Conservation (phyloP, 345 rosid species). For the Excoecaria agallocha region DNA sequence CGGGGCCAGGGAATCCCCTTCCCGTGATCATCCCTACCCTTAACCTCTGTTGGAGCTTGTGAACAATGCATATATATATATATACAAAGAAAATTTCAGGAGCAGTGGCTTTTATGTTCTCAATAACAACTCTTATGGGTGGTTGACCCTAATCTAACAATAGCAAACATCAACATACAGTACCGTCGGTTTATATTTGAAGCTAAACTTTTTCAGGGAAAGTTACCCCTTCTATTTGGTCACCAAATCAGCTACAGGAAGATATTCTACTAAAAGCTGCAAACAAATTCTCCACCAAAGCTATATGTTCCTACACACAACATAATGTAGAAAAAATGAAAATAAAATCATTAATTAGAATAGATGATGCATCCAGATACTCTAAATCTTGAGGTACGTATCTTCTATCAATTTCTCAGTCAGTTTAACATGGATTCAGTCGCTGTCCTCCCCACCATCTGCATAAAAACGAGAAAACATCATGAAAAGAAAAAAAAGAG, state of each 20-base stretch:
- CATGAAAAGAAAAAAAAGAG: not conserved
- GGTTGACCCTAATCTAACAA: not conserved
- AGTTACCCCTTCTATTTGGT: not conserved
- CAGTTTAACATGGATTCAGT: slow-evolving; percentile 25
- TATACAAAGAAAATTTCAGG: no score
- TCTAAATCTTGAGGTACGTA: slow-evolving; percentile 7
- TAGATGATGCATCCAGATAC: slow-evolving; percentile 13
- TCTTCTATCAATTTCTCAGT: slow-evolving; percentile 14
- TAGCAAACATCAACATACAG: not conserved
- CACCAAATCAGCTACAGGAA: not conserved
- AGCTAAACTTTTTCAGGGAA: not conserved
- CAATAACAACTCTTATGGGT: no score
- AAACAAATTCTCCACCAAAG: slow-evolving; percentile 18
- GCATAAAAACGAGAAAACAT: slow-evolving; percentile 15
- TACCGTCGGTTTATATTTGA: not conserved
- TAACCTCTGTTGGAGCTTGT: no score
- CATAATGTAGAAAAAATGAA: not conserved
- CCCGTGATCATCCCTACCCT: no score
- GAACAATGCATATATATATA: no score
- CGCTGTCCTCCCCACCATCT: slow-evolving; percentile 36
- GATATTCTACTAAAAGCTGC: slow-evolving; percentile 4
- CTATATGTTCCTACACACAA: slow-evolving; percentile 14
- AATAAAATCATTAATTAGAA: not conserved
- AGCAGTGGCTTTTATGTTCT: no score
- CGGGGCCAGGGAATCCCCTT: no score